Percentiles rank a stretch among this genome's conserved stretches.
Evolutionary conservation across 352 stramenopile species (phyloP).

Genomic region (Phytophthora kernoviae): DNA sequence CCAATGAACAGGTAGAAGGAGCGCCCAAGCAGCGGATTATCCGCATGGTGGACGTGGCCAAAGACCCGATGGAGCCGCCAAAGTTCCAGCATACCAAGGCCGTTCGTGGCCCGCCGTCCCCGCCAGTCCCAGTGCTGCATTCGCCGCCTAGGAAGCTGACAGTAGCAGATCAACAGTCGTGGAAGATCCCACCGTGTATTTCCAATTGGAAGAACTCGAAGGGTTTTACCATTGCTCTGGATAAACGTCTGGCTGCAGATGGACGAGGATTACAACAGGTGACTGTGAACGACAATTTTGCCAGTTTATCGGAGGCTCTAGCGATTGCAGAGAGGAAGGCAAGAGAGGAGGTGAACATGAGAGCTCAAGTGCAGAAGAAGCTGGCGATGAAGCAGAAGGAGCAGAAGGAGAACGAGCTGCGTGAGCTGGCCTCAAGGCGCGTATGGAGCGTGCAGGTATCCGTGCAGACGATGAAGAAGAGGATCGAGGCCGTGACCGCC

Average conservation of each 20-base stretch:
- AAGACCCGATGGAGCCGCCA: slow-evolving; percentile 99
- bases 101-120: slow-evolving; percentile 88
- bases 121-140: slow-evolving; percentile 91
- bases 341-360: slow-evolving; percentile 96
- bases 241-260: slow-evolving; percentile 98
- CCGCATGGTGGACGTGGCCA: slow-evolving; percentile 97
- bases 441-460: slow-evolving; percentile 91
- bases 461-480: slow-evolving; percentile 29
- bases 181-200: slow-evolving; percentile 99
- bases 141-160: slow-evolving; percentile 94
- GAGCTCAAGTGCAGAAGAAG: slow-evolving; percentile 90
- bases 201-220: slow-evolving; percentile 99
- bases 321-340: slow-evolving; percentile 98
- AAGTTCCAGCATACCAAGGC: slow-evolving; percentile 99
- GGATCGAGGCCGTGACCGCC: slow-evolving; percentile 25
- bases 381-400: slow-evolving; percentile 94
- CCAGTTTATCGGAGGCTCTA: slow-evolving; percentile 95
- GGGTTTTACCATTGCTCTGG: slow-evolving; percentile 98
- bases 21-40: slow-evolving; percentile 95
- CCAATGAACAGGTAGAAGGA: slow-evolving; percentile 72
- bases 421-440: slow-evolving; percentile 92
- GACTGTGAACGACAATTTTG: slow-evolving; percentile 99
- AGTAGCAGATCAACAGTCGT: slow-evolving; percentile 94
- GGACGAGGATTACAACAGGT: slow-evolving; percentile 95
- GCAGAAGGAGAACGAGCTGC: slow-evolving; percentile 95